Evolutionary conservation across 352 stramenopile species (phyloP), one percentile per base, ranked within the genome.

Genomic region (Phytophthora macrochlamydospora): DNA sequence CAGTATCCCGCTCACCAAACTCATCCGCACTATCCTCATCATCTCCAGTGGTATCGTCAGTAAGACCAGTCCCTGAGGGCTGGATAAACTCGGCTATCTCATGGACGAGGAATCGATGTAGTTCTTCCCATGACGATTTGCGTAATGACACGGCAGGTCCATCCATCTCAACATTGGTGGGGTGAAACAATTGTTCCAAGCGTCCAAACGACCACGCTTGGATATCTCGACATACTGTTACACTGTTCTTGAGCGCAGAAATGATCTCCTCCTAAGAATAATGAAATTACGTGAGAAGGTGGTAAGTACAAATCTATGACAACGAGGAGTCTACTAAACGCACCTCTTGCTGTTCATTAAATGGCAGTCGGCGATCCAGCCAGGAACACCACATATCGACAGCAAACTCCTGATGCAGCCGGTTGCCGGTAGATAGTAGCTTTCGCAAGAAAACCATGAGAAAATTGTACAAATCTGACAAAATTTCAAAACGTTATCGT

Each of bases 371-470:
- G 2, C 70, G 54, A 12, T 90, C 71, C 18, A 95, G 46, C 76
- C 84, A 91, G 32, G 68, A 70, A 61, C 87, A 93, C 87, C 85
- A 93, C 37, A 93, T 65, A 11, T 87, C 73, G 33, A 95, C 73
- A 29, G 82, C 82, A 44, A 91, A 87, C 24, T 78, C 61, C 57
- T 89, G 79, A 46, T 92, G 72, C 3, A 49, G 24, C 12, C 43
- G 56, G 43, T 84, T 79, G 1, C 75, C 61, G 24, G 78, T 79
- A 8, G 83, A 90, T 12, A 95, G 51, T 4, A 91, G 64, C n/a
- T 95, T 95, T 2, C 83, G 74, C 51, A 93, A 61, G 56, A 93
- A 85, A 32, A 95, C 61, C 85, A 95, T 93, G n/a, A 88, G 32
- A 67, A 93, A 93, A 35, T 82, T 85, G 63, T 88, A 93, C 30